Evolutionary conservation across 345 rosid genomes (phyloP).

Genomic region (Eucalyptus paniculata): DNA sequence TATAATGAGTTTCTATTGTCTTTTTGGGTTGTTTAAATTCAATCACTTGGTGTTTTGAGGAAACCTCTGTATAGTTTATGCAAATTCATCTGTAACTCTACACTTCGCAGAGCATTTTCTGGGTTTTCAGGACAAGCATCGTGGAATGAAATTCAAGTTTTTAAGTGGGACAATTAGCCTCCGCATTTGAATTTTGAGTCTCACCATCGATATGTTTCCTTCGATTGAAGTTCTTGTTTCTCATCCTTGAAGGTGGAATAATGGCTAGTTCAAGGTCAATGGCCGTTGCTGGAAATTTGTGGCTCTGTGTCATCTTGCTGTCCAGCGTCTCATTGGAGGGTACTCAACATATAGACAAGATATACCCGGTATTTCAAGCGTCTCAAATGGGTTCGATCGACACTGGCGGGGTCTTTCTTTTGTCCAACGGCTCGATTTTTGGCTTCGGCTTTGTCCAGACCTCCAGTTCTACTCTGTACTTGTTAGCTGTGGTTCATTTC

Average conservation of each 20-base stretch:
- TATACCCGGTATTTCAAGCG: slow-evolving; percentile 40
- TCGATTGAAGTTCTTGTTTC: neutral
- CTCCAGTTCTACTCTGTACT: slow-evolving; percentile 29
- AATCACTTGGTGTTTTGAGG: neutral
- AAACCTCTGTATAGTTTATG: neutral
- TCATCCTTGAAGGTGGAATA: neutral
- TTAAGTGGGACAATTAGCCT: neutral
- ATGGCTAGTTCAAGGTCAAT: slow-evolving; percentile 19
- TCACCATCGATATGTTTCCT: neutral
- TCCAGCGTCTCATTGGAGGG: slow-evolving; percentile 26
- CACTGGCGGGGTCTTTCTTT: slow-evolving; percentile 48
- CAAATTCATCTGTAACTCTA: neutral
- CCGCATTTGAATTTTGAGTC: neutral
- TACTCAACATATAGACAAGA: slow-evolving; percentile 8
- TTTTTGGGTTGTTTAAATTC: neutral
- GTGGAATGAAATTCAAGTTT: neutral
- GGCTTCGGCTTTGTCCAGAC: slow-evolving; percentile 49
- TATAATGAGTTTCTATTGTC: neutral
- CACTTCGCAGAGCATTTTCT: neutral
- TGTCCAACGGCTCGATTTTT: slow-evolving; percentile 46
- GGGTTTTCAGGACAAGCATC: neutral
- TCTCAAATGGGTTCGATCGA: slow-evolving; percentile 69
- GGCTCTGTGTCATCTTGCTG: slow-evolving; percentile 8
- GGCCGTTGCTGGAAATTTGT: slow-evolving; percentile 3
- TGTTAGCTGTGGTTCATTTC: slow-evolving; percentile 40